These are phyloP conservation scores for Fremontodendron californicum DNA, from an alignment of 345 rosid genomes.

Conservation along the genomic window DNA sequence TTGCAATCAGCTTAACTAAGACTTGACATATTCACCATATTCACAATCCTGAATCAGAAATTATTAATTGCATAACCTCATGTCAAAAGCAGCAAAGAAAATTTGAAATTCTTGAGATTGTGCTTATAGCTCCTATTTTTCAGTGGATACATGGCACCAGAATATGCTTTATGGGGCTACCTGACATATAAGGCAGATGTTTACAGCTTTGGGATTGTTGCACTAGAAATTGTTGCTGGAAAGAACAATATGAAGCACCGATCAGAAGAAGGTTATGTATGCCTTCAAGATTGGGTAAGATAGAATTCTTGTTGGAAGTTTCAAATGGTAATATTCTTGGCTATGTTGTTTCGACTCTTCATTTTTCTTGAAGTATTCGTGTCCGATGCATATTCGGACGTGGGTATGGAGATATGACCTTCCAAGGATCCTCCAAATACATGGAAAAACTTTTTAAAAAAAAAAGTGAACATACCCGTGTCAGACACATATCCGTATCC, in stretches of 20 bases:
- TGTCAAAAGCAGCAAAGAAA: not conserved
- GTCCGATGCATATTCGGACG: too few species aligned
- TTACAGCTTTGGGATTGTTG: slow-evolving; percentile 56
- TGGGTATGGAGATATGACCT: too few species aligned
- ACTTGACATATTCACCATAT: too few species aligned
- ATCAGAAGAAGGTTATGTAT: slow-evolving; percentile 32
- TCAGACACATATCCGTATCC: too few species aligned
- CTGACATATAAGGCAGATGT: slow-evolving; percentile 58
- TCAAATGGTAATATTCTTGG: not conserved
- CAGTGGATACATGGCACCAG: slow-evolving; percentile 65
- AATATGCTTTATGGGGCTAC: slow-evolving; percentile 61
- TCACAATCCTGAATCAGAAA: not conserved
- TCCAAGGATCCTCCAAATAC: too few species aligned
- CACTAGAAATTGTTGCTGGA: slow-evolving; percentile 51
- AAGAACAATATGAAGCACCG: slow-evolving; percentile 38
- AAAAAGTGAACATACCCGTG: too few species aligned
- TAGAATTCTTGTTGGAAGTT: not conserved
- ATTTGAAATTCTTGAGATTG: not conserved
- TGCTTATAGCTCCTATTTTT: not conserved
- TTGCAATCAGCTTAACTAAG: too few species aligned
- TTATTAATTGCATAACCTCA: not conserved
- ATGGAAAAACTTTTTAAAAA: too few species aligned
- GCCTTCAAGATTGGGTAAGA: slow-evolving; percentile 57
- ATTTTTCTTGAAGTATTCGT: too few species aligned
- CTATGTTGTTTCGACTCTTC: too few species aligned